phyloP scores from a whole-genome alignment of 768 basidiomycete species.

The Lactarius deliciosus region DNA sequence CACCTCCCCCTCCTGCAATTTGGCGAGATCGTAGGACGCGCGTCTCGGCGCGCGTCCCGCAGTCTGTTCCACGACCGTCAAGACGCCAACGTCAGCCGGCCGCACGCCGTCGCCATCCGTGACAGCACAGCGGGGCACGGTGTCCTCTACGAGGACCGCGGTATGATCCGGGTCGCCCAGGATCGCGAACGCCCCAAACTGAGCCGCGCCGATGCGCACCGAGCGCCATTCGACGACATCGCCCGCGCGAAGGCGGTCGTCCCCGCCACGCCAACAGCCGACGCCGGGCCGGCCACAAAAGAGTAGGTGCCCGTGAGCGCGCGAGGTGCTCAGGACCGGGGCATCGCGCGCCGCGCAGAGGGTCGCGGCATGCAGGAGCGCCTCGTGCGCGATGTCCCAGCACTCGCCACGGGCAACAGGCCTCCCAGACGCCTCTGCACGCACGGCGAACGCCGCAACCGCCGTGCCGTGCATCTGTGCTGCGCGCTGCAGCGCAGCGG shows the following conservation, averaged over 20 bases:
- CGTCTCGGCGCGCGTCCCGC: slow-evolving; percentile 42
- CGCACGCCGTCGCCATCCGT: slow-evolving; percentile 39
- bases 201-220: slow-evolving; percentile 32
- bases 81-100: slow-evolving; percentile 42
- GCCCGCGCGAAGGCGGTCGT: slow-evolving; percentile 50
- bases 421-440: slow-evolving; percentile 43
- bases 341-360: slow-evolving; percentile 43
- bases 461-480: slow-evolving; percentile 50
- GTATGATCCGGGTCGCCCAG: slow-evolving; percentile 59
- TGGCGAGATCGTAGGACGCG: slow-evolving; percentile 44
- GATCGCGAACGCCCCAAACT: slow-evolving; percentile 31
- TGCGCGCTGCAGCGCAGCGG: slow-evolving; percentile 42
- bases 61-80: slow-evolving; percentile 58
- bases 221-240: slow-evolving; percentile 56
- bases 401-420: slow-evolving; percentile 55
- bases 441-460: slow-evolving; percentile 49
- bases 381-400: slow-evolving; percentile 58
- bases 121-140: slow-evolving; percentile 35
- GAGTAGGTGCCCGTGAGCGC: slow-evolving; percentile 57
- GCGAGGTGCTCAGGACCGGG: slow-evolving; percentile 48
- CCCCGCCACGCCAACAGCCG: slow-evolving; percentile 53
- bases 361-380: slow-evolving; percentile 43
- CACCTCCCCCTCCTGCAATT: slow-evolving; percentile 50
- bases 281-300: slow-evolving; percentile 42
- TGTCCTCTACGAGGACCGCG: slow-evolving; percentile 47